Conservation (phyloP, 2,329 filamentous ascomycete genomes). For the Penicillium occitanis region DNA sequence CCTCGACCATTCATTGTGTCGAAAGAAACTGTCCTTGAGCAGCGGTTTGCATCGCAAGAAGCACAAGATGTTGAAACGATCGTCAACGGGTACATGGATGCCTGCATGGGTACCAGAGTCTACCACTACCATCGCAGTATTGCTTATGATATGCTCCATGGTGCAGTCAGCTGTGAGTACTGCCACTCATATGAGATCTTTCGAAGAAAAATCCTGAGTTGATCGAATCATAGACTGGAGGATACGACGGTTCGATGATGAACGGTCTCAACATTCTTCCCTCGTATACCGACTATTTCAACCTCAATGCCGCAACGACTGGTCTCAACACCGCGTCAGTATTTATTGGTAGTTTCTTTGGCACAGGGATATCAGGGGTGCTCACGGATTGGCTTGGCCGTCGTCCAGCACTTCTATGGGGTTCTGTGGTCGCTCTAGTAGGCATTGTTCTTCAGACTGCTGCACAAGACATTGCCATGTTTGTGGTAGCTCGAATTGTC, state of each 20-base stretch:
- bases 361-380: conserved; percentile 74
- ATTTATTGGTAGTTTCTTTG: conserved; percentile 74
- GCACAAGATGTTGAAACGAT: conserved; percentile 36
- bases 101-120: conserved; percentile 49
- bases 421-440: conserved; percentile 68
- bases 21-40: background rate
- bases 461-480: conserved; percentile 55
- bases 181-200: background rate
- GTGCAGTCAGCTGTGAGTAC: conserved; percentile 45
- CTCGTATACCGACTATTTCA: conserved; percentile 57
- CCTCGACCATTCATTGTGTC: background rate
- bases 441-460: conserved; percentile 68
- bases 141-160: conserved; percentile 48
- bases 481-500: conserved; percentile 71
- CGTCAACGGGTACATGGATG: conserved; percentile 49
- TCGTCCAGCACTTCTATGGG: conserved; percentile 64
- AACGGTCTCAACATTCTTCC: conserved; percentile 60
- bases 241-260: conserved; percentile 54
- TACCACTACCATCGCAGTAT: conserved; percentile 35
- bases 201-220: background rate
- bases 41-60: background rate
- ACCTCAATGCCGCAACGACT: conserved; percentile 53
- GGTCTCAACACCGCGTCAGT: conserved; percentile 60
- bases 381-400: conserved; percentile 70
- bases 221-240: conserved; percentile 26